phyloP scores from a whole-genome alignment of 176 grass and related monocot species.

The Oryza glaberrima region DNA sequence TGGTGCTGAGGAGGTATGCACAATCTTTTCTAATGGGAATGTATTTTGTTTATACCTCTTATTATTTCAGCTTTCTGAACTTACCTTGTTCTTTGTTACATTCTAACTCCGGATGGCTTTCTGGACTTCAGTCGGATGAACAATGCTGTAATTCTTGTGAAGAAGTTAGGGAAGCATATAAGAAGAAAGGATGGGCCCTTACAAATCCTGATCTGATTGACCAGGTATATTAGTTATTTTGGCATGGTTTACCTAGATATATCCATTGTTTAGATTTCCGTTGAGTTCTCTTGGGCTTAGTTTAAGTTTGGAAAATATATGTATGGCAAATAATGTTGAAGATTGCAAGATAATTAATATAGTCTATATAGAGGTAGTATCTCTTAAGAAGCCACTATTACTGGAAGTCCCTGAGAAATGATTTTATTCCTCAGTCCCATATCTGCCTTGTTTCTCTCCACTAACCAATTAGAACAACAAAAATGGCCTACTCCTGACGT shows the following conservation, averaged over 20 bases:
- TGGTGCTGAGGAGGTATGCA: slow-evolving; percentile 78
- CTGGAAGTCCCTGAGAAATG: background rate
- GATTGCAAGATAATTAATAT: background rate
- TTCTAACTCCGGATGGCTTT: slow-evolving; percentile 28
- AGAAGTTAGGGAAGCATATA: slow-evolving; percentile 96
- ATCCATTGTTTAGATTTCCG: background rate
- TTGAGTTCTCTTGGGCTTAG: slow-evolving; percentile 11
- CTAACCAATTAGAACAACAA: slow-evolving; percentile 8
- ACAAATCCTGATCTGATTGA: slow-evolving; percentile 88
- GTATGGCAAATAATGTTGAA: slow-evolving; percentile 9
- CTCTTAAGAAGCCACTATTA: background rate
- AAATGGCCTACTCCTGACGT: background rate
- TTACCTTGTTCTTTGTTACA: slow-evolving; percentile 25
- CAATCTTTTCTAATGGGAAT: background rate
- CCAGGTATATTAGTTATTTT: slow-evolving; percentile 67
- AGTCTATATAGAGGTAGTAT: background rate
- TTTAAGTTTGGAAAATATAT: slow-evolving; percentile 8
- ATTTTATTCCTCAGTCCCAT: background rate
- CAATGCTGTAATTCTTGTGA: slow-evolving; percentile 98
- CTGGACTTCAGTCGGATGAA: slow-evolving; percentile 74
- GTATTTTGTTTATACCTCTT: slow-evolving; percentile 7
- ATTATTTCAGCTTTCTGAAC: background rate
- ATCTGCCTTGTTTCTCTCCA: background rate
- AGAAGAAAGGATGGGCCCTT: slow-evolving; percentile 93
- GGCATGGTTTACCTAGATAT: slow-evolving; percentile 13